phyloP scores from a whole-genome alignment of 2,329 filamentous ascomycete species.

The Fusarium coicis region DNA sequence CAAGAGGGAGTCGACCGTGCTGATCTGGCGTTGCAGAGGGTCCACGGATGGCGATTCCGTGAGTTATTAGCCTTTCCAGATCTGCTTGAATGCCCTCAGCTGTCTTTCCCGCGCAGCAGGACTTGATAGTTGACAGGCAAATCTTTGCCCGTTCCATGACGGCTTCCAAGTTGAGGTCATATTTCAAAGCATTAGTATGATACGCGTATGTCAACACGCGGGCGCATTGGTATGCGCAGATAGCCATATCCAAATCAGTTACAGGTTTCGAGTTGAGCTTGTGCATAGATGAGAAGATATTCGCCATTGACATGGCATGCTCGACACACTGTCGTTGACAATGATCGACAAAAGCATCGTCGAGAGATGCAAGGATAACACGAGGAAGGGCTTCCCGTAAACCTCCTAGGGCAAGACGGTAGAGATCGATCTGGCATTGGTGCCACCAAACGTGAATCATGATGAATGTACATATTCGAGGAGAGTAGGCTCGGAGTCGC shows the following conservation, averaged over 20 bases:
- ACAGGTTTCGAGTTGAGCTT: conserved; percentile 63
- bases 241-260: conserved; percentile 65
- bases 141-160: conserved; percentile 62
- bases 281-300: conserved; percentile 64
- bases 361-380: conserved; percentile 56
- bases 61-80: conserved; percentile 62
- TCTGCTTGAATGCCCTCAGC: conserved; percentile 60
- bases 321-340: conserved; percentile 64
- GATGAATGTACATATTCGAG: conserved; percentile 66
- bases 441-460: conserved; percentile 71
- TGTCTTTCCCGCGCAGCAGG: conserved; percentile 63
- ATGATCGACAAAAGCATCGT: conserved; percentile 60
- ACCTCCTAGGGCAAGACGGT: conserved; percentile 62
- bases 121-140: conserved; percentile 62
- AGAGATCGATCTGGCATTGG: conserved; percentile 68
- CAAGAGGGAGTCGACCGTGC: conserved; percentile 29
- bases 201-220: conserved; percentile 63
- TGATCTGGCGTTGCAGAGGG: conserved; percentile 36
- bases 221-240: conserved; percentile 66
- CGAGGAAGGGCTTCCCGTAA: conserved; percentile 63
- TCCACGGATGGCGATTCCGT: conserved; percentile 51
- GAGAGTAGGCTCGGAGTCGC: conserved; percentile 66
- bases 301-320: conserved; percentile 65
- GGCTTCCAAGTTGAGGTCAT: conserved; percentile 57
- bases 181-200: conserved; percentile 56